Percentiles rank a stretch among this genome's conserved stretches.
Conservation (phyloP, 192 early-diverging fungal genomes). For the Coemansia sp. region DNA sequence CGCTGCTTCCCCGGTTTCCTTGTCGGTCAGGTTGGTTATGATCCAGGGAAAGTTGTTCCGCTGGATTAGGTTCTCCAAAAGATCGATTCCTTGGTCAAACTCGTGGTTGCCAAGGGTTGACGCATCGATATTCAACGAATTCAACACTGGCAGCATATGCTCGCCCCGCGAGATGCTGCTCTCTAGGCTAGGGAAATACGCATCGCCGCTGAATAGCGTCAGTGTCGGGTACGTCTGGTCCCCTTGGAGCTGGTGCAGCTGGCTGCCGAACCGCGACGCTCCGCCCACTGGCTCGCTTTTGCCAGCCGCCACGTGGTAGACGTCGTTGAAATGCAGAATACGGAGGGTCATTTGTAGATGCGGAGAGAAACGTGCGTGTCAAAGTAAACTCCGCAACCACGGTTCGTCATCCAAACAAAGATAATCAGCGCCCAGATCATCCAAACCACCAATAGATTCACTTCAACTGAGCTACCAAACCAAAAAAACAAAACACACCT, state of each 20-base stretch:
- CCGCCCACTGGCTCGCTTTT: conserved; percentile 58
- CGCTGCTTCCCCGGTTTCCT: conserved; percentile 19
- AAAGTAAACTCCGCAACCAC: too few relatives aligned
- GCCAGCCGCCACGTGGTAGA: conserved; percentile 53
- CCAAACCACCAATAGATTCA: too few relatives aligned
- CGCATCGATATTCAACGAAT: conserved; percentile 54
- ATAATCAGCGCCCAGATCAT: too few relatives aligned
- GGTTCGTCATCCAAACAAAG: too few relatives aligned
- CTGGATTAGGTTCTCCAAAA: conserved; percentile 42
- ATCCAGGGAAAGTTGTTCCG: conserved; percentile 67
- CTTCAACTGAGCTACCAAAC: too few relatives aligned
- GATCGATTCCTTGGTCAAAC: conserved; percentile 64
- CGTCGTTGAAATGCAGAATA: conserved; percentile 64
- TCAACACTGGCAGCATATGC: conserved; percentile 61
- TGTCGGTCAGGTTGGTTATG: conserved; percentile 58
- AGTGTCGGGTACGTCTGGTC: conserved; percentile 23
- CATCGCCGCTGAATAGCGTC: conserved; percentile 61
- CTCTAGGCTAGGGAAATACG: conserved; percentile 63
- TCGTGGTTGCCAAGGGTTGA: conserved; percentile 68
- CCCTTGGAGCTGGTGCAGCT: conserved; percentile 36
- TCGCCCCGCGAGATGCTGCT: conserved; percentile 57
- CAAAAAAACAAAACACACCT: not conserved
- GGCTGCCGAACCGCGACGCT: conserved; percentile 54
- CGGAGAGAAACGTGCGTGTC: not conserved
- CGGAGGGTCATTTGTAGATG: conserved; percentile 9